These are phyloP conservation scores for Beauveria bassiana DNA, from an alignment of 2,329 filamentous ascomycete genomes.

Conservation along the genomic window DNA sequence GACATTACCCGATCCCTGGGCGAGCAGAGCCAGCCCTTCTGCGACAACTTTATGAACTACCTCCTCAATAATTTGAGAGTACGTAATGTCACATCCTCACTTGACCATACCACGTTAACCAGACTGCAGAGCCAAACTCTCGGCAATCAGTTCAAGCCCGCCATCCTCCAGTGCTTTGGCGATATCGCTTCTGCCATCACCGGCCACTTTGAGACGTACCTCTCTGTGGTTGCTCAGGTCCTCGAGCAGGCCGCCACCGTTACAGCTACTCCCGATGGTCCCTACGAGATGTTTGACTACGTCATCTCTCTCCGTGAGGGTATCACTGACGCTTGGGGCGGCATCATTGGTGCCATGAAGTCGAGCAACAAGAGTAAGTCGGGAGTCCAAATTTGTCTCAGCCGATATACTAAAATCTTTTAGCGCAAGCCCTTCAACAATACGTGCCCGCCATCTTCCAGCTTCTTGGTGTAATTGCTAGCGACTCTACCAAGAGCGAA, in stretches of 20 bases:
- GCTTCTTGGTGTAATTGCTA: constrained; percentile 71
- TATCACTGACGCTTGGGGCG: constrained; percentile 98
- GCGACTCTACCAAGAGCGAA: constrained; percentile 84
- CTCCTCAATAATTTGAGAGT: constrained; percentile 84
- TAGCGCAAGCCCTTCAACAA: constrained; percentile 63
- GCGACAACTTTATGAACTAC: constrained; percentile 97
- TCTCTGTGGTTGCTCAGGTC: constrained; percentile 86
- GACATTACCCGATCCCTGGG: constrained; percentile 91
- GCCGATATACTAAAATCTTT: constrained; percentile 20
- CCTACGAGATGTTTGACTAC: constrained; percentile 95
- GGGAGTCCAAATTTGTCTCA: background rate
- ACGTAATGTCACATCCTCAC: constrained; percentile 28
- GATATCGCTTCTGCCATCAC: constrained; percentile 94
- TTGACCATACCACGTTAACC: constrained; percentile 11
- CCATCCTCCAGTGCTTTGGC: constrained; percentile 95
- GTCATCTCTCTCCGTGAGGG: constrained; percentile 90
- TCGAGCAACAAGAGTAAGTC: constrained; percentile 64
- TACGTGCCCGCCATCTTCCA: constrained; percentile 83
- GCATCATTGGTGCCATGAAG: constrained; percentile 93
- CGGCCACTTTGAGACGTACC: constrained; percentile 85
- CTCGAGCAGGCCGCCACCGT: constrained; percentile 87
- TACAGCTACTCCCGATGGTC: constrained; percentile 67
- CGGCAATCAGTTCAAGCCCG: constrained; percentile 94
- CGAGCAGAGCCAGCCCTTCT: constrained; percentile 86
- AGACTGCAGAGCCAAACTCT: constrained; percentile 63